Base-by-base conservation (phyloP, 225 moss, liverwort and hornwort genomes). In the Antitrichia curtipendula region DNA sequence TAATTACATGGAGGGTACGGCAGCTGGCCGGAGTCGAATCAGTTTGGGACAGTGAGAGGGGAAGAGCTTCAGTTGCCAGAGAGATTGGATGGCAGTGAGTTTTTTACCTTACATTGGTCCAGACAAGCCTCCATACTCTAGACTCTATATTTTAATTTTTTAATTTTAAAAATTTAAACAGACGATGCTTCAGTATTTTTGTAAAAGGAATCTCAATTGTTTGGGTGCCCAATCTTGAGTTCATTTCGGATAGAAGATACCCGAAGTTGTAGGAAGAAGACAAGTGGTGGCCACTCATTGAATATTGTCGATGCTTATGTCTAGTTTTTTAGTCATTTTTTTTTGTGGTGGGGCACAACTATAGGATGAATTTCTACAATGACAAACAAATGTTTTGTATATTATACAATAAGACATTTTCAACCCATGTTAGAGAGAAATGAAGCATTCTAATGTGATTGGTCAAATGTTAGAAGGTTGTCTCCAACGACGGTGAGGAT, bases 401-500 rank as follows among this genome's bases (percentile, higher is more conserved):
- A n/a, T 19, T 59, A 12, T 29, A 8, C 7, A 19, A 9, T 12
- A 58, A 29, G 20, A 59, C 2, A 43, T 21, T 58, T 59, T 21
- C n/a, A n/a, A 59, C 5, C 3, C 3, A 2, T 8, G 9, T 29
- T 59, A 27, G 13, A 6, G 38, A 6, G 9, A 13, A 41, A 59
- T 13, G 5, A 41, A 29, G 40, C 8, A 58, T 40, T 56, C 2
- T 3, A 19, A 36, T 0, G 0, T 20, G 7, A 5, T 76, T 15
- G 9, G 23, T 36, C 5, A 23, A 13, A 23, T 8, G 9, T 12
- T 7, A 49, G 4, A 70, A 47, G 31, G 20, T 74, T 49, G 49
- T 45, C 1, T 28, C 5, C 10, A 45, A 28, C 0, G 2, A 28
- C 1, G 2, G 29, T 29, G 11, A 19, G 0, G 17, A 6, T 0